These are phyloP conservation scores for Ichthyophthirius multifiliis DNA, from an alignment of 169 alveolate species.

Conservation along the genomic window DNA sequence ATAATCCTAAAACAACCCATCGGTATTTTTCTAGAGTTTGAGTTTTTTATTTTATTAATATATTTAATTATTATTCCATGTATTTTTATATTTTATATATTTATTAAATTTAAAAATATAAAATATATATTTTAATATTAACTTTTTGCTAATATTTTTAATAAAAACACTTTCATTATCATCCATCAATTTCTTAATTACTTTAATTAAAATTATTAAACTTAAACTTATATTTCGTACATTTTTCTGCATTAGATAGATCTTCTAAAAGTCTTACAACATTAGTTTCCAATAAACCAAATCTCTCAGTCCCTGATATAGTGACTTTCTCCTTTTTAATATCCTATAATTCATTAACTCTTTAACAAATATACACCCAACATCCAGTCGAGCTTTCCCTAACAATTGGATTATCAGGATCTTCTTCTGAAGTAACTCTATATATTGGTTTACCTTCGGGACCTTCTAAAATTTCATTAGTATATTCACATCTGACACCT, in stretches of 20 bases:
- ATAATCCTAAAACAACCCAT: neutral
- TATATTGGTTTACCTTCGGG: constrained; percentile 73
- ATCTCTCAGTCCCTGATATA: constrained; percentile 85
- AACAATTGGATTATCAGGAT: constrained; percentile 71
- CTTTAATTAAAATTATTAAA: neutral
- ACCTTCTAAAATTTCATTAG: constrained; percentile 86
- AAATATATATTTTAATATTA: no score
- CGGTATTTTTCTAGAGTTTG: no score
- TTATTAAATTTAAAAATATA: no score
- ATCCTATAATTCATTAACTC: constrained; percentile 69
- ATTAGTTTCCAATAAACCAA: constrained; percentile 79
- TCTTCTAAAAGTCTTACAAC: constrained; percentile 66
- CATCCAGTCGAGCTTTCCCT: constrained; percentile 83
- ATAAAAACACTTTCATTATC: no score
- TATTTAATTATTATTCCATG: neutral
- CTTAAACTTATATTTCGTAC: constrained; percentile 43
- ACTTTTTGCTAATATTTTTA: no score
- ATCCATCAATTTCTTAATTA: neutral
- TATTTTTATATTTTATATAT: no score
- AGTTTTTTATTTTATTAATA: no score
- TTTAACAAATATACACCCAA: constrained; percentile 78
- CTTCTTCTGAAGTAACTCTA: constrained; percentile 75
- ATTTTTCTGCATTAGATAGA: constrained; percentile 70
- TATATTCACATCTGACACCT: constrained; percentile 72
- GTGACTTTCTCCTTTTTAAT: constrained; percentile 74